Base-by-base conservation (phyloP, 805 yeast genomes). In the Ogataea degrootiae region DNA sequence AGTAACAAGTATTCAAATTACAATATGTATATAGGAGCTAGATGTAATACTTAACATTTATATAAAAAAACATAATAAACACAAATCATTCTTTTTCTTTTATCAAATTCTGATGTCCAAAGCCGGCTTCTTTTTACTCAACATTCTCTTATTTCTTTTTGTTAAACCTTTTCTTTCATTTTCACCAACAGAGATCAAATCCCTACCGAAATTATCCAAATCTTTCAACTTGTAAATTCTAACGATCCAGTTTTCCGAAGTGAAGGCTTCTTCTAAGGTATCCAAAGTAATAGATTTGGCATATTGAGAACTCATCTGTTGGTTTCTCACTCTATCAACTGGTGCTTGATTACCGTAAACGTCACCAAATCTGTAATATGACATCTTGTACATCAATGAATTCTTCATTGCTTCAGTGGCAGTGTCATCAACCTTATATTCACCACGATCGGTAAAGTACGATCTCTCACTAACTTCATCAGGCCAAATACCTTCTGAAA, bases 401-500 rank as follows among this genome's bases (percentile, higher is more conserved):
- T 92, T 76, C 62, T 78, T 82, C 97, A 95, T 92, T 31, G 96
- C 76, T 26, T 80, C 72, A 2, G 97, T 72, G 15, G 98, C 98
- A 34, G 71, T 71, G 48, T 77, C 80, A 65, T 94, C 98, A 46
- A 94, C 85, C 60, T 82, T 82, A 67, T 89, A 94, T 67, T 90
- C 97, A 52, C 98, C 97, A 46, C 80, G 70, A 5, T 80, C 79
- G 21, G 91, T 86, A 76, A 91, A 94, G 70, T 72, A 94, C 55
- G 82, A 78, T 53, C 94, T 74, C 71, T 94, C 99, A 56, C 74
- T 77, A 49, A 94, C 83, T 63, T 94, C 98, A n/a, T 94, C 97
- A 1, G 99, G 99, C 99, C 99, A 94, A 50, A 94, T 88, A 46
- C 99, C 99, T 69, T 94, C 96, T n/a, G 97, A 80, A 56, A 94